Evolutionary conservation across 2,329 filamentous ascomycete species (phyloP).

Genomic region (Penicillium concentricum): DNA sequence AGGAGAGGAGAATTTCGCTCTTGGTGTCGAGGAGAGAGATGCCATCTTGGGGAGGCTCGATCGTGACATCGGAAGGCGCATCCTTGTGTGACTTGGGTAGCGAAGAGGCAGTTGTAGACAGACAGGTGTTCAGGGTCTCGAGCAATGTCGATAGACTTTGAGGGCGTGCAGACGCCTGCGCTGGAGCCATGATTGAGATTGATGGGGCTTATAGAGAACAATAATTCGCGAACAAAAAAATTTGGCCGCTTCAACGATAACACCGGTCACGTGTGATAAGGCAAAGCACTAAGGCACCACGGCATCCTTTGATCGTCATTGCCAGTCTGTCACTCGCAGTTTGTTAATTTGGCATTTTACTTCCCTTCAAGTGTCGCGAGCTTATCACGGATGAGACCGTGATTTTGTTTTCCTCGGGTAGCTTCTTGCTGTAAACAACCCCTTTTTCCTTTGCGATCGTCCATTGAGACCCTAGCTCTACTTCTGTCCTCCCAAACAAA

Average conservation of each 20-base stretch:
- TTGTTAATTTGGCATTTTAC: background rate
- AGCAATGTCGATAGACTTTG: conserved; percentile 33
- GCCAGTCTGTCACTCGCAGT: conserved; percentile 9
- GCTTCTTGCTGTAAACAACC: background rate
- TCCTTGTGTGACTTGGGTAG: conserved; percentile 34
- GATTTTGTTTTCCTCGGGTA: conserved; percentile 1
- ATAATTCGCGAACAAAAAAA: conserved; percentile 6
- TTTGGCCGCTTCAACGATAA: conserved; percentile 14
- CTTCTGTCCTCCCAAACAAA: conserved; percentile 4
- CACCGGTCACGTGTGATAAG: conserved; percentile 2
- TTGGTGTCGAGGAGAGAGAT: conserved; percentile 95
- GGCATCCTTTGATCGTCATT: conserved; percentile 5
- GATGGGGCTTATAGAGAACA: background rate
- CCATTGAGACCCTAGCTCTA: background rate
- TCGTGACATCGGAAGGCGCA: conserved; percentile 60
- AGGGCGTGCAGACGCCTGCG: conserved; percentile 22
- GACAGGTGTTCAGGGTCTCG: conserved; percentile 35
- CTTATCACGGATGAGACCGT: conserved; percentile 2
- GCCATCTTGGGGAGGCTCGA: conserved; percentile 76
- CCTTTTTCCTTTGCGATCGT: background rate
- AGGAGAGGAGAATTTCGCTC: conserved; percentile 94
- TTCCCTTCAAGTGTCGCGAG: conserved; percentile 4
- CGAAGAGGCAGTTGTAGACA: conserved; percentile 35
- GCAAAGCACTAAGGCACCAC: conserved; percentile 2
- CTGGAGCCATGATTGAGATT: conserved; percentile 25